Conservation (phyloP, 495 filamentous ascomycete genomes). For the Penicillium paradoxum region DNA sequence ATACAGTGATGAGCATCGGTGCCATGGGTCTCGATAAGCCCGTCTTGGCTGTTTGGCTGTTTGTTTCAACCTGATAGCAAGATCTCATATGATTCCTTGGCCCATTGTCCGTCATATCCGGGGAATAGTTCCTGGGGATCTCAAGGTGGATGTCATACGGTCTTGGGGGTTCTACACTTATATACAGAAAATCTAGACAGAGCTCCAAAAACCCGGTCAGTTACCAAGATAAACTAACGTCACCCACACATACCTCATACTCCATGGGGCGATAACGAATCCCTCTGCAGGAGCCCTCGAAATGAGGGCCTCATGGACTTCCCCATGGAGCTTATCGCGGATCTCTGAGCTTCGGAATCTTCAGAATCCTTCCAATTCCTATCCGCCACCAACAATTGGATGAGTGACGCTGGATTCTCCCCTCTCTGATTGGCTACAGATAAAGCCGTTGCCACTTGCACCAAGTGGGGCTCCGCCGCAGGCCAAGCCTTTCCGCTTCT, state of each 20-base stretch:
- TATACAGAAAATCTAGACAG: background rate
- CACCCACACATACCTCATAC: background rate
- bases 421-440: constrained; percentile 8
- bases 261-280: too few relatives aligned
- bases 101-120: background rate
- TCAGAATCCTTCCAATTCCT: background rate
- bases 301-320: too few relatives aligned
- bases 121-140: constrained; percentile 4
- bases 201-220: background rate
- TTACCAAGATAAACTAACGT: background rate
- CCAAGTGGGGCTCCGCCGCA: constrained; percentile 5
- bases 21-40: background rate
- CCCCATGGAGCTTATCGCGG: background rate
- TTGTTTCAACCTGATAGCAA: too few relatives aligned
- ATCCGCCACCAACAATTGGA: constrained; percentile 9
- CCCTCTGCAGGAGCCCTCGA: too few relatives aligned
- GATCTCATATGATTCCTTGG: too few relatives aligned
- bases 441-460: constrained; percentile 8
- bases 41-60: too few relatives aligned
- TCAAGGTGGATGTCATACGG: background rate
- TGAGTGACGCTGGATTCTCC: background rate
- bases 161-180: background rate
- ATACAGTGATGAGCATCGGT: too few relatives aligned
- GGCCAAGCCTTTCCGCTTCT: constrained; percentile 1
- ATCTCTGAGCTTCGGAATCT: too few relatives aligned